These are phyloP conservation scores for Actinomortierella ambigua DNA, from an alignment of 371 early-diverging fungal species.

Conservation along the genomic window DNA sequence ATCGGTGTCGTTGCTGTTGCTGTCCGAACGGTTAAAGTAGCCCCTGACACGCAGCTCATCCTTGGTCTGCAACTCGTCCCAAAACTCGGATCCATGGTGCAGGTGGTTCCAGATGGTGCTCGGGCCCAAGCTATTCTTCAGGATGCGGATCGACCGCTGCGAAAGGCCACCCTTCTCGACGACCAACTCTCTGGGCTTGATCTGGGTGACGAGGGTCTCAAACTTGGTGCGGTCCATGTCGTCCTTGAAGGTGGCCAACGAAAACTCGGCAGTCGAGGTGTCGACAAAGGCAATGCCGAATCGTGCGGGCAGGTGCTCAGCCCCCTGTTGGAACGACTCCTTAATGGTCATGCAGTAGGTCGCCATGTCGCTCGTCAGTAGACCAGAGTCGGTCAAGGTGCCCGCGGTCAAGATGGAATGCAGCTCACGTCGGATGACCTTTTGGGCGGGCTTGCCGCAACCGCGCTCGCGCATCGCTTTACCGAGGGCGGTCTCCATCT, in stretches of 20 bases:
- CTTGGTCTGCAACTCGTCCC: constrained; percentile 70
- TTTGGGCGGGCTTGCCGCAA: constrained; percentile 56
- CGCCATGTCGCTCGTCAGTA: constrained; percentile 86
- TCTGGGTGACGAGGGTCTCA: constrained; percentile 92
- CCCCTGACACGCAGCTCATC: constrained; percentile 68
- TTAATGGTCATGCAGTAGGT: constrained; percentile 95
- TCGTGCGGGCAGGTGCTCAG: constrained; percentile 33
- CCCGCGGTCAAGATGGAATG: constrained; percentile 95
- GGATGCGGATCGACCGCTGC: constrained; percentile 63
- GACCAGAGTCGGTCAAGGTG: constrained; percentile 90
- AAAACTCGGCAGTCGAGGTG: constrained; percentile 92
- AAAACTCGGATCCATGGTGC: constrained; percentile 83
- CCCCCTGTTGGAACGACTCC: constrained; percentile 48
- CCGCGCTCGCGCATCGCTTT: constrained; percentile 93
- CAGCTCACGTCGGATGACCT: constrained; percentile 95
- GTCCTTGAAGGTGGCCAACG: constrained; percentile 81
- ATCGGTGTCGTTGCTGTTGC: constrained; percentile 49
- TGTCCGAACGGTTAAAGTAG: constrained; percentile 66
- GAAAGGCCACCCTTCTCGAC: constrained; percentile 79
- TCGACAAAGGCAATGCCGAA: constrained; percentile 96
- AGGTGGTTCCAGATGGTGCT: constrained; percentile 74
- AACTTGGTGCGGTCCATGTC: constrained; percentile 85
- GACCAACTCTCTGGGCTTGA: constrained; percentile 89
- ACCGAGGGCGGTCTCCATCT: constrained; percentile 96
- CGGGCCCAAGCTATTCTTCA: constrained; percentile 69